Percentiles rank a stretch among this genome's conserved stretches.
phyloP scores from a whole-genome alignment of 2,329 filamentous ascomycete species.

The Colletotrichum noveboracense region DNA sequence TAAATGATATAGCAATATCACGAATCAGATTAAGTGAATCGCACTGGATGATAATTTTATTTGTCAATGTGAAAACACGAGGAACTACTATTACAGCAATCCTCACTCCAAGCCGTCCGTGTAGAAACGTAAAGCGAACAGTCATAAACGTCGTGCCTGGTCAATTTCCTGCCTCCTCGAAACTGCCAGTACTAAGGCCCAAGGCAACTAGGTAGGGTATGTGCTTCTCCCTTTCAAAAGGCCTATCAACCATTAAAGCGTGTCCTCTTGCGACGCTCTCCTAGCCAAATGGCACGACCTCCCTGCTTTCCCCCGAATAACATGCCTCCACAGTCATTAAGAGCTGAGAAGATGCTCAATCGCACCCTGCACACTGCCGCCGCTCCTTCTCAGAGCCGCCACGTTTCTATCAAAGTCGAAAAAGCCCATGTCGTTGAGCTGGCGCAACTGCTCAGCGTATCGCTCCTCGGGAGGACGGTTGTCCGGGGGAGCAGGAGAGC shows the following conservation, averaged over 20 bases:
- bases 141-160: constrained; percentile 19
- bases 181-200: constrained; percentile 15
- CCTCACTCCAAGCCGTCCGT: background rate
- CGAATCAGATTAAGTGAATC: background rate
- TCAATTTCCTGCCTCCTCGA: constrained; percentile 8
- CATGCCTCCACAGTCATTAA: background rate
- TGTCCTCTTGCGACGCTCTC: background rate
- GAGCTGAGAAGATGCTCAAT: constrained; percentile 72
- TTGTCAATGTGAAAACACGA: background rate
- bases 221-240: background rate
- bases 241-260: constrained; percentile 10
- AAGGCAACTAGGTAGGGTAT: constrained; percentile 14
- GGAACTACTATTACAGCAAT: background rate
- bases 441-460: constrained; percentile 87
- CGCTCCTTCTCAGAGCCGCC: constrained; percentile 82
- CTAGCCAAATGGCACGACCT: background rate
- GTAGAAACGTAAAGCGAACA: background rate
- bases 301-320: background rate
- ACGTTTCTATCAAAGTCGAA: constrained; percentile 96
- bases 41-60: no score
- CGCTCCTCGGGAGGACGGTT: constrained; percentile 91
- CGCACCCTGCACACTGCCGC: constrained; percentile 92
- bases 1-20: background rate
- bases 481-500: constrained; percentile 67
- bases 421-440: constrained; percentile 99